Percentiles rank a stretch among this genome's conserved stretches.
Conservation (phyloP, 2,329 filamentous ascomycete genomes). For the Sporothrix sp. region DNA sequence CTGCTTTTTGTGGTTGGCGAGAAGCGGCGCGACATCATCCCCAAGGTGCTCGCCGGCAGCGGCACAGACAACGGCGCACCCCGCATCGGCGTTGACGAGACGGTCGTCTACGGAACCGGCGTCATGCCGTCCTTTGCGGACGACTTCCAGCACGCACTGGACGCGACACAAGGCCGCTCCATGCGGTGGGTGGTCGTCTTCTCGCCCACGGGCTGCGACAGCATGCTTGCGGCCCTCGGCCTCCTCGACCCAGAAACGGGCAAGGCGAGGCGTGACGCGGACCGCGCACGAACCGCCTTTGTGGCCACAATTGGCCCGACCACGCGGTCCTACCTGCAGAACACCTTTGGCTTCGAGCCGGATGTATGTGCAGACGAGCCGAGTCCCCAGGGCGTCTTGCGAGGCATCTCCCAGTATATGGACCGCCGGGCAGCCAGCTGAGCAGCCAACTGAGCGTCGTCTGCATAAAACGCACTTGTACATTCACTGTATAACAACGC, state of each 20-base stretch:
- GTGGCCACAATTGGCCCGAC: slow-evolving; percentile 91
- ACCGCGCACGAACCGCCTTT: slow-evolving; percentile 37
- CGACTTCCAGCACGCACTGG: slow-evolving; percentile 49
- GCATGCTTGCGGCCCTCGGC: slow-evolving; percentile 45
- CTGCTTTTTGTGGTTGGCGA: slow-evolving; percentile 87
- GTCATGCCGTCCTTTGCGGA: slow-evolving; percentile 69
- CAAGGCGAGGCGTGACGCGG: slow-evolving; percentile 8
- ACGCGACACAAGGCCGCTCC: slow-evolving; percentile 29
- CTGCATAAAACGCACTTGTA: no score
- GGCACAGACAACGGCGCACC: slow-evolving; percentile 30
- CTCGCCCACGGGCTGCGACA: slow-evolving; percentile 55
- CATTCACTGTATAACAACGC: no score
- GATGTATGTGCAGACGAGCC: slow-evolving; percentile 76
- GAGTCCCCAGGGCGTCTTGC: slow-evolving; percentile 66
- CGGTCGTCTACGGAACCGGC: slow-evolving; percentile 78
- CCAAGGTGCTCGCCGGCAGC: slow-evolving; percentile 58
- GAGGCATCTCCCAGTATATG: slow-evolving; percentile 51
- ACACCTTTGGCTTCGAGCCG: slow-evolving; percentile 56
- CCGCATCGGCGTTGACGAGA: slow-evolving; percentile 61
- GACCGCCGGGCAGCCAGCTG: background rate
- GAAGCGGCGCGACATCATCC: slow-evolving; percentile 81
- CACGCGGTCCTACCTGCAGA: slow-evolving; percentile 63
- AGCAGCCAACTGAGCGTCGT: background rate
- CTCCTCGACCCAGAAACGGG: slow-evolving; percentile 39
- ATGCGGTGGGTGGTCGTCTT: slow-evolving; percentile 68